Evolutionary conservation across 2,329 filamentous ascomycete genomes (phyloP).

Genomic region (Fusarium tanahbumbuense): DNA sequence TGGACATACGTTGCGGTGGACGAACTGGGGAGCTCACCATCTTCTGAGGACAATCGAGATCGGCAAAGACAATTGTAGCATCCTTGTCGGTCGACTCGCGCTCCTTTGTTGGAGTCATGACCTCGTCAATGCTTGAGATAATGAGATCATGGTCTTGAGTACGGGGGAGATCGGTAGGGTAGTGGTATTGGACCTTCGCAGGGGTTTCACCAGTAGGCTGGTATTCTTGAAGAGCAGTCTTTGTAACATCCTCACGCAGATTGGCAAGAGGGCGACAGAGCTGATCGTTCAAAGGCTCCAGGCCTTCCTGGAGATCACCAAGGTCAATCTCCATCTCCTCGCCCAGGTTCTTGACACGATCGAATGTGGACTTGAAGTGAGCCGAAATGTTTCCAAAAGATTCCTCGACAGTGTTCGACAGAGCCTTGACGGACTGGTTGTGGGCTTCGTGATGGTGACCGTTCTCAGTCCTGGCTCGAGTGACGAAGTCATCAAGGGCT

Average conservation of each 20-base stretch:
- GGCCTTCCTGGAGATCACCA: constrained; percentile 66
- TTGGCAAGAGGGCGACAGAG: constrained; percentile 76
- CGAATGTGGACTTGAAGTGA: constrained; percentile 76
- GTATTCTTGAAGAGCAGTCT: constrained; percentile 80
- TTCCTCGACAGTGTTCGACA: constrained; percentile 76
- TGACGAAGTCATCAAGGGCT: constrained; percentile 90
- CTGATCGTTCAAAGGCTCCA: constrained; percentile 69
- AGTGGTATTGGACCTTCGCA: constrained; percentile 82
- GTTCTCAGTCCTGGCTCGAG: constrained; percentile 83
- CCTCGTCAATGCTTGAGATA: constrained; percentile 56
- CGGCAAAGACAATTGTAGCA: constrained; percentile 57
- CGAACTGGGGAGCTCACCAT: constrained; percentile 49
- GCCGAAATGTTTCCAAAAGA: constrained; percentile 78
- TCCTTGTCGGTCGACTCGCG: constrained; percentile 50
- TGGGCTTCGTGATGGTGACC: constrained; percentile 79
- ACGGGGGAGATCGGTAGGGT: constrained; percentile 80
- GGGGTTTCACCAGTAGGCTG: constrained; percentile 87
- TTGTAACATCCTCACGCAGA: constrained; percentile 76
- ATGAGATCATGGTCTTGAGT: constrained; percentile 67
- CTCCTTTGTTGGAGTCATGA: constrained; percentile 36
- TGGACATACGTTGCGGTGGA: constrained; percentile 47
- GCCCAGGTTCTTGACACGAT: constrained; percentile 75
- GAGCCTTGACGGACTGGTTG: constrained; percentile 69
- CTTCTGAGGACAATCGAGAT: constrained; percentile 47
- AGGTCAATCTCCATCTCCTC: constrained; percentile 73